These are phyloP conservation scores for Serpula lacrymans DNA, from an alignment of 768 basidiomycete species.

Conservation along the genomic window DNA sequence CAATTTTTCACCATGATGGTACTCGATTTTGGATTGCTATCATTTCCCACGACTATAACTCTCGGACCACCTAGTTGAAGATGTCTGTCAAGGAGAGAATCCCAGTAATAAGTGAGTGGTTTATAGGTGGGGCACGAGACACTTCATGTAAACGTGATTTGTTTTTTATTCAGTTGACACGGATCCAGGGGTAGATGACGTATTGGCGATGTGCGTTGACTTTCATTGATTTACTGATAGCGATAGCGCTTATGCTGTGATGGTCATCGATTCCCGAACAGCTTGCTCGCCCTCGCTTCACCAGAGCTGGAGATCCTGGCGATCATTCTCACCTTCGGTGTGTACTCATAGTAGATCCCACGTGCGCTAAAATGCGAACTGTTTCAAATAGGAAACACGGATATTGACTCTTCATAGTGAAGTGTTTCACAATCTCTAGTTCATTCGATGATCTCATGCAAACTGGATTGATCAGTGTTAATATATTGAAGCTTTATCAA, in stretches of 20 bases:
- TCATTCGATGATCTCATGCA: not conserved
- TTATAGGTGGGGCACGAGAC: not conserved
- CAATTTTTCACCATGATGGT: not conserved
- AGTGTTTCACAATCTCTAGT: conserved; percentile 22
- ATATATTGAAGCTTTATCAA: conserved; percentile 75
- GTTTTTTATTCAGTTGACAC: conserved; percentile 60
- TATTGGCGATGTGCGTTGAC: conserved; percentile 72
- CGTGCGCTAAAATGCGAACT: not conserved
- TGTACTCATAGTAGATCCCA: conserved; percentile 15
- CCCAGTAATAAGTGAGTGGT: conserved; percentile 64
- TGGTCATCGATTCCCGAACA: conserved; percentile 23
- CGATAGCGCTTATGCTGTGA: not conserved
- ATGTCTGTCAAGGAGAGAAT: conserved; percentile 30
- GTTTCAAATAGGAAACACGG: conserved; percentile 60
- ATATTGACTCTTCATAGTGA: conserved; percentile 58
- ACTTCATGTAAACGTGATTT: conserved; percentile 4
- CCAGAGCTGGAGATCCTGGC: conserved; percentile 82
- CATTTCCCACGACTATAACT: no score
- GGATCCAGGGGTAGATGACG: conserved; percentile 85
- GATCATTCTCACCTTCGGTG: conserved; percentile 74
- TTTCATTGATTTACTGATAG: not conserved
- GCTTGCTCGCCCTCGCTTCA: conserved; percentile 74
- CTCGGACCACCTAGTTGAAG: no score
- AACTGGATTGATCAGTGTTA: conserved; percentile 42
- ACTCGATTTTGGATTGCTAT: not conserved